phyloP scores from a whole-genome alignment of 441 rosid species.

The Bruguiera hainesii region DNA sequence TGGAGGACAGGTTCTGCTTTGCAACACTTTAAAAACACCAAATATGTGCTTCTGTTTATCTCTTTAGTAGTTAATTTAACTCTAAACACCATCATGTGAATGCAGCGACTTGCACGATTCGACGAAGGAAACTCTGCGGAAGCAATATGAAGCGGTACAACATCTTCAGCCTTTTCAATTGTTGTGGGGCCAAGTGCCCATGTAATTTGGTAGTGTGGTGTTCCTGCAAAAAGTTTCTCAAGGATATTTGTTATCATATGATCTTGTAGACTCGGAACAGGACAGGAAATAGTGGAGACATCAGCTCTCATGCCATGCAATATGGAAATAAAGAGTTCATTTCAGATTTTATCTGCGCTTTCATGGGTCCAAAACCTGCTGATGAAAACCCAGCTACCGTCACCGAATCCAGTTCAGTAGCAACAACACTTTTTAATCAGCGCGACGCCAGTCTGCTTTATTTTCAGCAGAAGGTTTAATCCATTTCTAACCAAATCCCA shows the following conservation, averaged over 20 bases:
- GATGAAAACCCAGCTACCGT: slow-evolving; percentile 8
- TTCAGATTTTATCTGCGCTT: slow-evolving; percentile 31
- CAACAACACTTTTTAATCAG: slow-evolving; percentile 19
- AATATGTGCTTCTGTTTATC: no score
- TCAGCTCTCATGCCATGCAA: slow-evolving; percentile 46
- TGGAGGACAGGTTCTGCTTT: slow-evolving; percentile 59
- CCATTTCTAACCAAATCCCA: no score
- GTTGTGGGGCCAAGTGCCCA: no score
- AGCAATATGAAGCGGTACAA: slow-evolving; percentile 35
- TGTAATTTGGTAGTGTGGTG: no score
- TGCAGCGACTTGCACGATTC: slow-evolving; percentile 41
- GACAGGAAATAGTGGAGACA: slow-evolving; percentile 25
- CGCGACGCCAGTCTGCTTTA: slow-evolving; percentile 46
- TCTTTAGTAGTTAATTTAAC: no score
- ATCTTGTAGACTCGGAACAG: slow-evolving; percentile 40
- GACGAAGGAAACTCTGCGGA: slow-evolving; percentile 37
- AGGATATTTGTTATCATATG: no score
- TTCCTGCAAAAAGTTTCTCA: no score
- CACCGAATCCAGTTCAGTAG: not conserved
- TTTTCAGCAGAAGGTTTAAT: slow-evolving; percentile 40
- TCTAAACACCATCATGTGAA: not conserved
- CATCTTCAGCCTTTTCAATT: no score
- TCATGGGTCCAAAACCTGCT: slow-evolving; percentile 41
- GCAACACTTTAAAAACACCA: no score
- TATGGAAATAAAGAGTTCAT: slow-evolving; percentile 42